A percentile compares a stretch with the other conserved stretches of the same genome.
Evolutionary conservation across 345 rosid genomes (phyloP).

Genomic region (Reutealis trisperma): DNA sequence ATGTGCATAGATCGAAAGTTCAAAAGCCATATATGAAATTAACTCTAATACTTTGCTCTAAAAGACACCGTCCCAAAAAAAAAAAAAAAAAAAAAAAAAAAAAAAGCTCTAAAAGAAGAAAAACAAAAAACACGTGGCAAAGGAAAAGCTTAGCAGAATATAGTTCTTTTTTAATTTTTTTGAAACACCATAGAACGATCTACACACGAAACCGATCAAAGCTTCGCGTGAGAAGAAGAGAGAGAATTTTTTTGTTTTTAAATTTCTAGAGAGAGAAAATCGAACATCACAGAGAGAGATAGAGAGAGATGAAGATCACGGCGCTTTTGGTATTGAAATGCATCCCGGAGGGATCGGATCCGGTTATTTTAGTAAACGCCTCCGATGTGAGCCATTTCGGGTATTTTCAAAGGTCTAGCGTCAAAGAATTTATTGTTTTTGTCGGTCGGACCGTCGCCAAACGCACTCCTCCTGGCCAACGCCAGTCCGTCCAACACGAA

Average conservation of each 20-base stretch:
- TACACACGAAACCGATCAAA: not conserved
- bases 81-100: no score
- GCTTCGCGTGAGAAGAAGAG: not conserved
- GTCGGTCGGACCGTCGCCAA: conserved; percentile 91
- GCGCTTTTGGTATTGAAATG: conserved; percentile 77
- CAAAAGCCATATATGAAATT: no score
- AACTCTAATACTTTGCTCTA: no score
- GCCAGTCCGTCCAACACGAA: conserved; percentile 93
- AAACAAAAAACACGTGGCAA: no score
- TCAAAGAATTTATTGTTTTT: conserved; percentile 80
- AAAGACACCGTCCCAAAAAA: no score
- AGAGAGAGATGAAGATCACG: conserved; percentile 78
- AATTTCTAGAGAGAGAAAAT: conserved; percentile 3
- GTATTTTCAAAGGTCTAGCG: conserved; percentile 84
- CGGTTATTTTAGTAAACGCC: conserved; percentile 66
- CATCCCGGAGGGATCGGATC: conserved; percentile 65
- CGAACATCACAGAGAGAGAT: not conserved
- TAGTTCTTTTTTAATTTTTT: no score
- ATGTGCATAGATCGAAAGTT: no score
- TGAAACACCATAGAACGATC: not conserved
- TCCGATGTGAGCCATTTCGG: conserved; percentile 86
- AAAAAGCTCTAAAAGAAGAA: no score
- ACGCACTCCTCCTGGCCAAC: conserved; percentile 80
- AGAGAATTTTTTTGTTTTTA: not conserved
- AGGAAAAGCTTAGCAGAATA: no score